These are phyloP conservation scores for Ocimum tenuiflorum DNA, from an alignment of 257 asterid genomes.

Conservation along the genomic window DNA sequence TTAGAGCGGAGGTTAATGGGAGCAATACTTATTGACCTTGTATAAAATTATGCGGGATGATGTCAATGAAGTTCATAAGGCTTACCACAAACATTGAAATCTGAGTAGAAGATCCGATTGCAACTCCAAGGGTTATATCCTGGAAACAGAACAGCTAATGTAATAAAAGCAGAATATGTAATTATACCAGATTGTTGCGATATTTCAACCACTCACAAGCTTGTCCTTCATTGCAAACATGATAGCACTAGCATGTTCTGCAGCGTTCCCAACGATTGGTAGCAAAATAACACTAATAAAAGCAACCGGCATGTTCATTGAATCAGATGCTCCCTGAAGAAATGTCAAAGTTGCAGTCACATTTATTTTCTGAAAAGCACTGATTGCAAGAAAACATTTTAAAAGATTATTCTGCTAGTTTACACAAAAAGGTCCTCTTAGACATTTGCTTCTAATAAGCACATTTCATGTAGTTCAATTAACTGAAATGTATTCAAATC, in stretches of 20 bases:
- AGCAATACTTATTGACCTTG: not conserved
- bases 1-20: not conserved
- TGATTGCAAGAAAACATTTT: too few relatives aligned
- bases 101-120: slow-evolving; percentile 96
- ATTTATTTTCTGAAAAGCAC: not conserved
- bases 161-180: not conserved
- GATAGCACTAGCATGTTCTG: slow-evolving; percentile 97
- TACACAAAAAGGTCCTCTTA: not conserved
- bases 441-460: not conserved
- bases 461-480: not conserved
- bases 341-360: not conserved
- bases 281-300: slow-evolving; percentile 90
- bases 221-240: slow-evolving; percentile 99
- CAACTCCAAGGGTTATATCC: slow-evolving; percentile 73
- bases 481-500: too few relatives aligned
- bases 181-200: not conserved
- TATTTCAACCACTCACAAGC: slow-evolving; percentile 31
- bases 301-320: slow-evolving; percentile 78
- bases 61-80: not conserved
- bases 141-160: slow-evolving; percentile 14
- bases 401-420: not conserved
- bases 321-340: slow-evolving; percentile 85
- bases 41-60: not conserved
- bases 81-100: slow-evolving; percentile 98
- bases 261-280: slow-evolving; percentile 93